Evolutionary conservation across 176 grass and related monocot genomes (phyloP).

Genomic region (Oryza officinalis): DNA sequence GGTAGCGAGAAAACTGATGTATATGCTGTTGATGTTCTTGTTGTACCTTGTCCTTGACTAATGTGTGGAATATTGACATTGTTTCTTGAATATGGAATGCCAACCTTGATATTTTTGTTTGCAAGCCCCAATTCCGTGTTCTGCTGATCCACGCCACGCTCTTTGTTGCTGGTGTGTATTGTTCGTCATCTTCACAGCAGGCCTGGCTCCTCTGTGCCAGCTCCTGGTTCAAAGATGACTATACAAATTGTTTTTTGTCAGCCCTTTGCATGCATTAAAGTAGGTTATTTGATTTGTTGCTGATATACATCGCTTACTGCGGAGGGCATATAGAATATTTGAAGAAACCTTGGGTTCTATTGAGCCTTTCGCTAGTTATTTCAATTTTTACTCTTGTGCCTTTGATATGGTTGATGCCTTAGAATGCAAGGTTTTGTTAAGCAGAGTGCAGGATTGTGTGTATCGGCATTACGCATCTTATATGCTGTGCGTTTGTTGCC

Average conservation of each 20-base stretch:
- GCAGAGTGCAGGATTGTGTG: constrained; percentile 35
- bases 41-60: constrained; percentile 26
- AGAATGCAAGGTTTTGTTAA: too few relatives aligned
- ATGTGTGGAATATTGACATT: constrained; percentile 14
- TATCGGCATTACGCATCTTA: constrained; percentile 36
- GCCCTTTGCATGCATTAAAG: neutral
- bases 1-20: constrained; percentile 32
- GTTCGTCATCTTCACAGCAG: constrained; percentile 58
- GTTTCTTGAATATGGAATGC: neutral
- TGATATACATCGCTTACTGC: constrained; percentile 25
- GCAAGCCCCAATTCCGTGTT: neutral
- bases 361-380: too few relatives aligned
- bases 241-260: constrained; percentile 12
- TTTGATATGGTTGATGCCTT: too few relatives aligned
- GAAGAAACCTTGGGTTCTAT: too few relatives aligned
- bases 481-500: constrained; percentile 32
- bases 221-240: constrained; percentile 54
- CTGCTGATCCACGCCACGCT: too few relatives aligned
- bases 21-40: constrained; percentile 29
- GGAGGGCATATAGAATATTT: neutral
- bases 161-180: neutral
- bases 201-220: constrained; percentile 27
- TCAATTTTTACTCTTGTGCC: too few relatives aligned
- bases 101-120: neutral
- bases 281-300: neutral